Evolutionary conservation across 306 rosid genomes (phyloP), one percentile per base, ranked within the genome.

Genomic region (Quercus suber): DNA sequence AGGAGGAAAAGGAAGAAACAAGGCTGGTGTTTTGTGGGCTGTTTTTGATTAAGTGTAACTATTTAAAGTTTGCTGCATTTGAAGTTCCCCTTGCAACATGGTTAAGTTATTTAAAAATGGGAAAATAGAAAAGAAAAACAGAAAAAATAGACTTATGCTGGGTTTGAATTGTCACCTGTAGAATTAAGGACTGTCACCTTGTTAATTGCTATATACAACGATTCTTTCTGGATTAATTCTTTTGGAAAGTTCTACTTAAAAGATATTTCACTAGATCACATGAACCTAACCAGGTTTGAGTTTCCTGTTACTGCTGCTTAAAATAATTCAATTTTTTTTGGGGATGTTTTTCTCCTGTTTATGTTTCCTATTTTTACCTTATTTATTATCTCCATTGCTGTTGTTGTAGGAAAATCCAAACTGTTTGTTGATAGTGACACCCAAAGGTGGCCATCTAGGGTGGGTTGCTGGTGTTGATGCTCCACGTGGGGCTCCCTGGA

Each of bases 381-480:
- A 45, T 77, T n/a, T 52, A 64, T 37, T 69, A 51, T 56, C 58
- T 64, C 18, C 59, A 21, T 61, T 70, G 15, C 59, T 82, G 55
- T 87, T 69, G 41, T 88, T 64, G 27, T 85, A 92, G 99, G 92
- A 86, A 79, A 95, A 95, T 83, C 89, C 94, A 10, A 89, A 95
- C 75, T 92, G 98, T 88, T 68, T 95, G 85, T 86, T 95, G 83
- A 79, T 92, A 74, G 96, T 95, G 88, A 95, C 99, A 55, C 89
- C 99, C 33, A 82, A 92, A 84, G 99, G 99, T 28, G 98, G 99
- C 19, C 99, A 95, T 82, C 80, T 95, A 73, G 99, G 98, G 28
- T 95, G 98, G 99, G 92, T 95, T 82, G 99, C 99, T 55, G 99
- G 99, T 3, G 89, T 80, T 57, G 87, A 81, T 25, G 92, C 98